Base-by-base conservation (phyloP, 768 basidiomycete genomes). In the Kwoniella botswanensis region DNA sequence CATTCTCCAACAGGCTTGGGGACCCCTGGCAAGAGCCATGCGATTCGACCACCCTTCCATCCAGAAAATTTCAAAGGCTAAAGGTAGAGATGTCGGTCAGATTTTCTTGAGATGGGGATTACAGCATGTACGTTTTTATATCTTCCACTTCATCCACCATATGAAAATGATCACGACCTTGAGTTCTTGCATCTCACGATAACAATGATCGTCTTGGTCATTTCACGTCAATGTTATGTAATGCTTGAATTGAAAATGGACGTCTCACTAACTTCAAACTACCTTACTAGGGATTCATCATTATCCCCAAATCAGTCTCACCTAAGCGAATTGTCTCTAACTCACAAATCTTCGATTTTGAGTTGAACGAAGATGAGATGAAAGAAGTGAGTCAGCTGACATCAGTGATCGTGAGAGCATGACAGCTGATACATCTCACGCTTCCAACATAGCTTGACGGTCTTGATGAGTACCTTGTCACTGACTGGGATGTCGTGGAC, bases 61-160 rank as follows among this genome's bases (percentile, higher is more conserved):
- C 72, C 79, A 80, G 26, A 77, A 77, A 42, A 83, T 89, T 46
- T 86, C 87, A 6, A 74, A 86, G 53, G 89, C 88, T 79, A 89
- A 91, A 78, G 76, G 81, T 50, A 91, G 88, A 76, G 71, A 79
- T 18, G 78, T 77, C 17, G 85, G 93, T 18, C 94, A 97, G 77
- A 84, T 93, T 59, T 84, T 92, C 50, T 84, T 92, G 35, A 88
- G 95, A 24, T 97, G 94, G 93, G 90, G 89, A 12, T 82, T 94
- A n/a, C 91, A 94, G 81, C 90, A 91, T 86, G 92, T 84, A 63
- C 60, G 76, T 76, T 0, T 15, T 9, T 6, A 9, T 13, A 52
- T 52, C 13, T 52, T 52, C 50, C n/a, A 52, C 50, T 52, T 26
- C 26, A 26, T 26, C 26, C 26, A 26, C 26, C 26, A 26, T 26